Conservation (phyloP, 1,139 yeast species). For the Hemisphaericaspora subhashii region DNA sequence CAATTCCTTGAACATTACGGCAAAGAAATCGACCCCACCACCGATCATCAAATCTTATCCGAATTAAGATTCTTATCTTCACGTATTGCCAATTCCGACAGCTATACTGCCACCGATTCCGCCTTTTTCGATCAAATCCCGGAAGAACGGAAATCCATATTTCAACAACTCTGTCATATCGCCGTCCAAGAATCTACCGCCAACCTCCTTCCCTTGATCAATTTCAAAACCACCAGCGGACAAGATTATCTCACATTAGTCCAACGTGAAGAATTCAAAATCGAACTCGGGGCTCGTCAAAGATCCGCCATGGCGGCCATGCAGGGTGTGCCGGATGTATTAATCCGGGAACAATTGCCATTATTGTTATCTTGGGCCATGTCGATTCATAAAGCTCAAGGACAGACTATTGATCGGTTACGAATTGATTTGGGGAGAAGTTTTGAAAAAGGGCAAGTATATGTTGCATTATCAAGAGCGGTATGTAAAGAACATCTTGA, state of each 20-base stretch:
- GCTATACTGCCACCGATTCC: conserved; percentile 48
- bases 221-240: conserved; percentile 41
- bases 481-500: conserved; percentile 72
- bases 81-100: conserved; percentile 24
- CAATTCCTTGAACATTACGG: conserved; percentile 29
- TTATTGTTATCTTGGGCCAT: conserved; percentile 83
- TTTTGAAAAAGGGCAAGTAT: conserved; percentile 85
- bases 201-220: conserved; percentile 55
- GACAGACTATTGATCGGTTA: conserved; percentile 81
- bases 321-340: conserved; percentile 16
- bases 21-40: conserved; percentile 18
- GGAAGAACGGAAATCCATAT: conserved; percentile 23
- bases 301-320: conserved; percentile 1
- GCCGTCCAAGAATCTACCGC: conserved; percentile 31
- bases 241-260: conserved; percentile 44
- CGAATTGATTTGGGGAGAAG: conserved; percentile 68
- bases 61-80: conserved; percentile 30
- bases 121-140: conserved; percentile 24
- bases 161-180: conserved; percentile 27
- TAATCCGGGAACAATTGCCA: conserved; percentile 65
- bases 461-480: conserved; percentile 90
- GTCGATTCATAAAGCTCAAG: conserved; percentile 90
- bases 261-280: conserved; percentile 70
- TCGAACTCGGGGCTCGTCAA: conserved; percentile 24
- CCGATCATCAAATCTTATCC: conserved; percentile 23